Base-by-base conservation (phyloP, 345 rosid species). In the Gossypium stocksii region DNA sequence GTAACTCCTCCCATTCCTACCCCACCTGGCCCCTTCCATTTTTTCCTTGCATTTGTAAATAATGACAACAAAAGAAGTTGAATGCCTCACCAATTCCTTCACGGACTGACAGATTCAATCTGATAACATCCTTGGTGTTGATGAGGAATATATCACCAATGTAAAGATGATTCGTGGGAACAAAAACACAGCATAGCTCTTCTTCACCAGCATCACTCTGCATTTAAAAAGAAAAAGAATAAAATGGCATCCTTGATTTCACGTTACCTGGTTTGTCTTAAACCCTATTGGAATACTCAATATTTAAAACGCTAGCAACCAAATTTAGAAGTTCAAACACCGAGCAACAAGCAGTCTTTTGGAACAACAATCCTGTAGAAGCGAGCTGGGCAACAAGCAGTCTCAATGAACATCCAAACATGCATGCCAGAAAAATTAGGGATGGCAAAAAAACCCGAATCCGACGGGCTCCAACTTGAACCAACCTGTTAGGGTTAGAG, bases 151-250 rank as follows among this genome's bases (percentile, higher is more conserved):
- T 83, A 81, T 93, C 99, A 19, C 98, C 99, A 57, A 96, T 86
- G 85, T 96, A 96, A 41, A 96, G 92, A 85, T 96, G 99, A 82
- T 96, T 96, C 10, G 99, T 93, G 1, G 99, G 99, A 53, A 96
- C 97, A 87, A 93, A 96, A 22, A 96, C 94, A 80, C 97, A 93
- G 74, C 93, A 91, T 49, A 96, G 89, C 76, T 93, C 98, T 83
- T 96, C 99, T 71, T 96, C 98, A 78, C 91, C 97, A 75, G 89
- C 70, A 72, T 90, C 86, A 76, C 82, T 87, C 99, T 96, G 95
- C 88, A 81, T 65, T 62, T 57, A 60, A 76, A 58, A 25, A 64
- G 15, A 19, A 62, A 12, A 15, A 44, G 6, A 41, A 74, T n/a
- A 67, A 61, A 22, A 62, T 4, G 22, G 3, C n/a, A 25, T 54